Evolutionary conservation across 169 alveolate species (phyloP).

Genomic region (Plasmodium inui): DNA sequence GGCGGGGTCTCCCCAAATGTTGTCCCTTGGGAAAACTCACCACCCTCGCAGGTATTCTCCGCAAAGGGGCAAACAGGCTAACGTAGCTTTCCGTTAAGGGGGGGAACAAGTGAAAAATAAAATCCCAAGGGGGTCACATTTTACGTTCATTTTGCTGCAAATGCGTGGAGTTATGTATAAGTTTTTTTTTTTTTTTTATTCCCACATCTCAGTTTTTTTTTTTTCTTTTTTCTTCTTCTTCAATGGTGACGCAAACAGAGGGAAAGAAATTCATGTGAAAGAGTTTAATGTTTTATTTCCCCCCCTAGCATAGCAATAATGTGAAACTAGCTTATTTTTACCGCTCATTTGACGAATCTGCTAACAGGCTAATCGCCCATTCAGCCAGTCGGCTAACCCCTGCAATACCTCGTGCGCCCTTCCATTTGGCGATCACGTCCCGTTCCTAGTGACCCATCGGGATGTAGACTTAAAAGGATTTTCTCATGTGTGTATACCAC

Average conservation of each 20-base stretch:
- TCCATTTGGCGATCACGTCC: background rate
- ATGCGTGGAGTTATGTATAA: background rate
- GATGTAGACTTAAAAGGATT: background rate
- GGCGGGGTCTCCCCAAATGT: background rate
- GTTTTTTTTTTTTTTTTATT: background rate
- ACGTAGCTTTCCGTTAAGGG: background rate
- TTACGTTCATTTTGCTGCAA: background rate
- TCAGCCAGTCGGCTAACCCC: background rate
- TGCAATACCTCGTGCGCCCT: background rate
- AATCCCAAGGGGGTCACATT: background rate
- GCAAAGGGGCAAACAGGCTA: background rate
- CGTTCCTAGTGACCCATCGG: background rate
- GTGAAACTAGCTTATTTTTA: background rate
- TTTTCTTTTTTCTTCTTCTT: background rate
- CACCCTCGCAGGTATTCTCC: background rate
- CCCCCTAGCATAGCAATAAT: background rate
- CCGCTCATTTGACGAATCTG: background rate
- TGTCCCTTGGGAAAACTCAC: background rate
- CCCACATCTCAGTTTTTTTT: background rate
- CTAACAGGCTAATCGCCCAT: background rate
- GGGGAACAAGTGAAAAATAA: background rate
- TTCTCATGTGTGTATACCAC: background rate
- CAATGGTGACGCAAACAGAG: background rate
- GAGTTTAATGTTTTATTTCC: background rate
- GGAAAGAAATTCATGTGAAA: background rate